These are phyloP conservation scores for Diaporthe caulivora DNA, from an alignment of 2,329 filamentous ascomycete genomes.

Conservation along the genomic window DNA sequence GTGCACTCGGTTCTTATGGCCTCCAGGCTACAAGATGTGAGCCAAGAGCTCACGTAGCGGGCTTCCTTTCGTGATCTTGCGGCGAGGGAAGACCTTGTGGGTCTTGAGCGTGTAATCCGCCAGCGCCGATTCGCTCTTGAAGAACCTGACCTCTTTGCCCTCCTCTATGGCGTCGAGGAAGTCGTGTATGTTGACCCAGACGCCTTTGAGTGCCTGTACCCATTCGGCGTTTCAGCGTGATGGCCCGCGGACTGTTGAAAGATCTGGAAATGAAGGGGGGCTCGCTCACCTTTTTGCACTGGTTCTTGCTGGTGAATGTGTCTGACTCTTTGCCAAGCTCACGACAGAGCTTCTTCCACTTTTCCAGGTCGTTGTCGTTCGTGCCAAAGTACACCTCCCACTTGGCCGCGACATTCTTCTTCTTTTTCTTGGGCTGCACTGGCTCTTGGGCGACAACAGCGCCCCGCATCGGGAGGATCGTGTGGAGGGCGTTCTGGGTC, in stretches of 20 bases:
- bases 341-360: slow-evolving; percentile 59
- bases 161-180: slow-evolving; percentile 54
- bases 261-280: not conserved
- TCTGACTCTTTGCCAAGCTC: slow-evolving; percentile 56
- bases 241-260: not conserved
- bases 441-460: slow-evolving; percentile 6
- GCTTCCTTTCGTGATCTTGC: slow-evolving; percentile 54
- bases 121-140: slow-evolving; percentile 50
- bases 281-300: slow-evolving; percentile 58
- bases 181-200: slow-evolving; percentile 64
- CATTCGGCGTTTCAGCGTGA: not conserved
- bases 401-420: not conserved
- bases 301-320: slow-evolving; percentile 55
- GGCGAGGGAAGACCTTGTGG: slow-evolving; percentile 59
- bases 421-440: slow-evolving; percentile 5
- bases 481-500: not conserved
- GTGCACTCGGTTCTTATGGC: not conserved
- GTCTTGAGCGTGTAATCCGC: slow-evolving; percentile 51
- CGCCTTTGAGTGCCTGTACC: slow-evolving; percentile 55
- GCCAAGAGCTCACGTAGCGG: slow-evolving; percentile 55
- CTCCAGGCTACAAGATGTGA: slow-evolving; percentile 43
- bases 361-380: slow-evolving; percentile 48
- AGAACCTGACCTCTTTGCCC: slow-evolving; percentile 47
- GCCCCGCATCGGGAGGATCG: not conserved
- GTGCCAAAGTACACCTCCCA: slow-evolving; percentile 50